A percentile compares a stretch with the other conserved stretches of the same genome.
Conservation (phyloP, 352 stramenopile species). For the Phytopythium montanum region DNA sequence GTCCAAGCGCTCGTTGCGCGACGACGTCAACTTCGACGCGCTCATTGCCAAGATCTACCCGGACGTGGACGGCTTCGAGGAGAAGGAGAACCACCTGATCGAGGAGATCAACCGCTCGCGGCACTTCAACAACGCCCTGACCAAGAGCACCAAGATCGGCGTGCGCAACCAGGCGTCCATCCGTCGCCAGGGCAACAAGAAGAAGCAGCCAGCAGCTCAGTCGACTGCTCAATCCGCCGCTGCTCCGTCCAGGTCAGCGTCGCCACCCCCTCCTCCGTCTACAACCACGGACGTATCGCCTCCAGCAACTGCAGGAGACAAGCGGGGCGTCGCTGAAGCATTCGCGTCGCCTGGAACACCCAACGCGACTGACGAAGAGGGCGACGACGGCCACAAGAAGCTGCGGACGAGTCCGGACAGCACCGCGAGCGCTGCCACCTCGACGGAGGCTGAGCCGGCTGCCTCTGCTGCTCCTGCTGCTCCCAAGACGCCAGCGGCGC, state of each 20-base stretch:
- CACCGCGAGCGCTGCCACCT: not conserved
- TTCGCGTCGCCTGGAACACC: conserved; percentile 4
- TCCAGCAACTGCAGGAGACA: conserved; percentile 21
- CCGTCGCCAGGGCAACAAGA: conserved; percentile 38
- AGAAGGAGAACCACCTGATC: conserved; percentile 80
- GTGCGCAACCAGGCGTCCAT: conserved; percentile 63
- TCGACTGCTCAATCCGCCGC: not conserved
- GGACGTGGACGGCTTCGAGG: conserved; percentile 74
- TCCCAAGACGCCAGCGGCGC: not conserved
- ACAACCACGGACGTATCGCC: conserved; percentile 8
- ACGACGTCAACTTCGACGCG: conserved; percentile 83
- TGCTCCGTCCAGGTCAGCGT: conserved; percentile 20
- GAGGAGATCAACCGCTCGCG: conserved; percentile 69
- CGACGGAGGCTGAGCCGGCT: not conserved
- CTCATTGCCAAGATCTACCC: conserved; percentile 87
- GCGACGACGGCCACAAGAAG: conserved; percentile 11
- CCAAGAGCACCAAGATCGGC: conserved; percentile 67
- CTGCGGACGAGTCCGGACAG: conserved; percentile 12
- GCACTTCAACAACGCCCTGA: conserved; percentile 84
- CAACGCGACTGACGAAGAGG: conserved; percentile 5
- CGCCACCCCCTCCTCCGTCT: conserved; percentile 20
- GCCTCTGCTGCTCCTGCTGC: not conserved
- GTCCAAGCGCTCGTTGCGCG: conserved; percentile 76
- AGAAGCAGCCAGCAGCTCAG: conserved; percentile 17
- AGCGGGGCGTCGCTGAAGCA: conserved; percentile 18